Conservation (phyloP, 2,329 filamentous ascomycete species). For the Elsinoe batatas region DNA sequence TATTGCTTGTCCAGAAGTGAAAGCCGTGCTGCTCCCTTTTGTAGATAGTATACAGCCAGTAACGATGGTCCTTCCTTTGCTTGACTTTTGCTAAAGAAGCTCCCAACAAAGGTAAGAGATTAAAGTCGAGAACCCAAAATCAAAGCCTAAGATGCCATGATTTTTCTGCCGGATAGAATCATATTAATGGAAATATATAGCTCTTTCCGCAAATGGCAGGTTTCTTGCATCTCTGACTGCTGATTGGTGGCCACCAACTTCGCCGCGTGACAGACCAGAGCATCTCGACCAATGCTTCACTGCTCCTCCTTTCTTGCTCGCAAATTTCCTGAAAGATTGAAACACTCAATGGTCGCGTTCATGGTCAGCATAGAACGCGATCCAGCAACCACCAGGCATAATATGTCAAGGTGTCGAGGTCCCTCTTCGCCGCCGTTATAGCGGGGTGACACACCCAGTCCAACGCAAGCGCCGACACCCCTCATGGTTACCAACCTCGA, state of each 20-base stretch:
- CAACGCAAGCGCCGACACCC: slow-evolving; percentile 2
- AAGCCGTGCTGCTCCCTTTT: too few species aligned
- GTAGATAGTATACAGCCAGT: too few species aligned
- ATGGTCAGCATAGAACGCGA: neutral
- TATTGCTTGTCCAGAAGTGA: neutral
- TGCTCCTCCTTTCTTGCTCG: neutral
- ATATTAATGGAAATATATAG: neutral
- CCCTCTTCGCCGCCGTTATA: neutral
- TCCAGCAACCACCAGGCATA: neutral
- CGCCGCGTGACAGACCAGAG: slow-evolving; percentile 10
- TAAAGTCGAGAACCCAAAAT: too few species aligned
- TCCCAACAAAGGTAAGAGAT: too few species aligned
- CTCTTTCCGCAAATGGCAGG: neutral
- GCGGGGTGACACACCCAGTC: neutral
- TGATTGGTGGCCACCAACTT: slow-evolving; percentile 4
- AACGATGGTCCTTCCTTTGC: too few species aligned
- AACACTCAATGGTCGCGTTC: neutral
- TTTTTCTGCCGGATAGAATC: neutral
- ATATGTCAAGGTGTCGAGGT: slow-evolving; percentile 1
- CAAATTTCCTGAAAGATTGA: neutral
- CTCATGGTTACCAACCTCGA: slow-evolving; percentile 56
- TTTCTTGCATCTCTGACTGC: neutral
- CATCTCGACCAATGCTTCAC: neutral
- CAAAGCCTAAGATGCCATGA: too few species aligned
- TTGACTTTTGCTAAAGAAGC: too few species aligned